Evolutionary conservation across 805 yeast genomes (phyloP).

Genomic region (Hanseniaspora mollemarum): DNA sequence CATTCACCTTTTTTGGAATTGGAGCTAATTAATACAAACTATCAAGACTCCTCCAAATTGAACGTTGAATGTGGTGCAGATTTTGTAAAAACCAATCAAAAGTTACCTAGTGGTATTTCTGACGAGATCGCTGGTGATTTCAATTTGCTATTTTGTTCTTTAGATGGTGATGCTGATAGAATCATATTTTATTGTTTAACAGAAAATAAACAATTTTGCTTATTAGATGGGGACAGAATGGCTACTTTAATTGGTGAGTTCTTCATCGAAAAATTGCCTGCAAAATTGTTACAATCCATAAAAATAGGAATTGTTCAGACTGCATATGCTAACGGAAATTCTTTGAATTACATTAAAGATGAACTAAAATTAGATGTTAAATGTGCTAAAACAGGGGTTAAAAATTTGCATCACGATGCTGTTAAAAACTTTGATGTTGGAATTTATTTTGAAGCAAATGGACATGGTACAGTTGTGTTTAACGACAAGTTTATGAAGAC

Average conservation of each 20-base stretch:
- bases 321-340: constrained; percentile 92
- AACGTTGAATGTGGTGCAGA: constrained; percentile 90
- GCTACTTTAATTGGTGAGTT: constrained; percentile 71
- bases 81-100: constrained; percentile 81
- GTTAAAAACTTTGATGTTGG: constrained; percentile 80
- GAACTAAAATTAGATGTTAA: constrained; percentile 62
- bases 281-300: constrained; percentile 23
- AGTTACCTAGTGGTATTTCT: constrained; percentile 45
- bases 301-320: constrained; percentile 85
- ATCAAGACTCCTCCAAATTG: constrained; percentile 43
- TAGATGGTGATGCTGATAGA: constrained; percentile 97
- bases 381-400: constrained; percentile 92
- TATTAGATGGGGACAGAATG: constrained; percentile 88
- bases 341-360: constrained; percentile 59
- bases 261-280: constrained; percentile 43
- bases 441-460: constrained; percentile 94
- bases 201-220: constrained; percentile 32
- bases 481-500: constrained; percentile 39
- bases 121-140: constrained; percentile 1
- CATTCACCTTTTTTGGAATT: constrained; percentile 34
- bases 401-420: constrained; percentile 82
- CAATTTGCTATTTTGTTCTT: constrained; percentile 54
- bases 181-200: constrained; percentile 65
- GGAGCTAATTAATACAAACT: constrained; percentile 42
- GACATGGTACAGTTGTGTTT: constrained; percentile 94